phyloP scores from a whole-genome alignment of 371 early-diverging fungal genomes.

The Saksenaea vasiformis region DNA sequence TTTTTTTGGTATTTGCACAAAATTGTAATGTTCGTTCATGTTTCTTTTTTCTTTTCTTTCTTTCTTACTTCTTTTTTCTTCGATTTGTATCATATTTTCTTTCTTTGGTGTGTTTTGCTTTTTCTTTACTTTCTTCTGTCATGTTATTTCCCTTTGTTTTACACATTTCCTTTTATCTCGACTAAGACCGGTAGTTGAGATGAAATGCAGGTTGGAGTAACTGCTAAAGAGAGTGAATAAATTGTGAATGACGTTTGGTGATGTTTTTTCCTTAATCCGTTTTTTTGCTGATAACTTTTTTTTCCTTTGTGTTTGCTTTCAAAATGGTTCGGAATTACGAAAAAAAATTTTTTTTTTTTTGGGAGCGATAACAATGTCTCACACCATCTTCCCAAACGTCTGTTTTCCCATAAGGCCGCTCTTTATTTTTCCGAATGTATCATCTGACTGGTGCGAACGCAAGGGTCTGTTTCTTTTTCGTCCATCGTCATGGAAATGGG shows the following conservation, averaged over 20 bases:
- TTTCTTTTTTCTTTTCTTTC: neutral
- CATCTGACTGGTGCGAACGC: neutral
- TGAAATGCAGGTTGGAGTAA: neutral
- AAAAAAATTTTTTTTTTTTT: neutral
- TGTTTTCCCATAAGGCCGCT: too few relatives aligned
- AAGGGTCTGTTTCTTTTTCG: too few relatives aligned
- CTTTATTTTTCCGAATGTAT: neutral
- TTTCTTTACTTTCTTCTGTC: neutral
- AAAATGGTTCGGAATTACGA: neutral
- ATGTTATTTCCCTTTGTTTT: neutral
- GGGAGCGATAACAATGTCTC: too few relatives aligned
- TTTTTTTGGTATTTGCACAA: constrained; percentile 6
- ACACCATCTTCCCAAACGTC: too few relatives aligned
- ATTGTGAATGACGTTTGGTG: neutral
- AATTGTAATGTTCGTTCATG: constrained; percentile 4
- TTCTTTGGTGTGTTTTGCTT: constrained; percentile 3
- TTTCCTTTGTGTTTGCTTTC: neutral
- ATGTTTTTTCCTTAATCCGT: neutral
- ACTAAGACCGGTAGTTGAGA: neutral
- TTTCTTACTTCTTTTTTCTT: neutral
- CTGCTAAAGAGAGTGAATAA: constrained; percentile 1
- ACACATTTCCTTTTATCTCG: neutral
- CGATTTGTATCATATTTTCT: neutral
- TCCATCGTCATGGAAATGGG: neutral
- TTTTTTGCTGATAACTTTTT: neutral